A percentile compares a stretch with the other conserved stretches of the same genome.
Evolutionary conservation across 2,329 filamentous ascomycete species (phyloP).

Genomic region (Colletotrichum sp.): DNA sequence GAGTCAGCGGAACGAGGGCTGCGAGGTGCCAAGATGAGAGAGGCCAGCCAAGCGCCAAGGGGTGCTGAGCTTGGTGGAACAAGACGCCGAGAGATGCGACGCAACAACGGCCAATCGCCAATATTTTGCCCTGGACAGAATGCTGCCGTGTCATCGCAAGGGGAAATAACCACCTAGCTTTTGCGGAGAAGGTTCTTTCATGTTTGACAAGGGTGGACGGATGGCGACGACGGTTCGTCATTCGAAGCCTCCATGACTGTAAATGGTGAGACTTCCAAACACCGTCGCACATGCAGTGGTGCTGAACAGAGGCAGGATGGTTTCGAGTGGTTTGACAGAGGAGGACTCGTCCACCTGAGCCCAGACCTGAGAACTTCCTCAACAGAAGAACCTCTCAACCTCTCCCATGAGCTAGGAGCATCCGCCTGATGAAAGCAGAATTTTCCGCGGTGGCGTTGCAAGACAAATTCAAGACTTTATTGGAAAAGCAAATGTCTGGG

Average conservation of each 20-base stretch:
- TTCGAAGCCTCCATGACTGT: background rate
- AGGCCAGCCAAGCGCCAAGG: constrained; percentile 10
- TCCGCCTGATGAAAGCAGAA: background rate
- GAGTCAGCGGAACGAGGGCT: background rate
- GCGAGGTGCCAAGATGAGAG: constrained; percentile 5
- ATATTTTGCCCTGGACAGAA: background rate
- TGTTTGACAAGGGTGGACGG: background rate
- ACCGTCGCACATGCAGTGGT: background rate
- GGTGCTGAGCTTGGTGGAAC: background rate
- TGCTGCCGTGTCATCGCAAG: background rate
- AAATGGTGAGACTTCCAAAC: background rate
- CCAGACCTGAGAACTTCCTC: background rate
- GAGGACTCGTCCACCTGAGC: background rate
- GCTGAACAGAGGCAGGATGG: background rate
- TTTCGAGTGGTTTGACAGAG: background rate
- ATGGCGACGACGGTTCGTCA: background rate
- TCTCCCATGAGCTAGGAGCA: background rate
- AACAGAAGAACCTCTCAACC: background rate
- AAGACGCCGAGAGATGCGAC: background rate
- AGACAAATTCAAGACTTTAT: background rate
- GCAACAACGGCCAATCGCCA: background rate
- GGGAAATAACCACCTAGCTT: background rate
- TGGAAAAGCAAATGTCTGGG: background rate
- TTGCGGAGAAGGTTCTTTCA: constrained; percentile 9
- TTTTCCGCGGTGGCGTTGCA: background rate